phyloP scores from a whole-genome alignment of 768 basidiomycete species.

The Cubamyces sp. region DNA sequence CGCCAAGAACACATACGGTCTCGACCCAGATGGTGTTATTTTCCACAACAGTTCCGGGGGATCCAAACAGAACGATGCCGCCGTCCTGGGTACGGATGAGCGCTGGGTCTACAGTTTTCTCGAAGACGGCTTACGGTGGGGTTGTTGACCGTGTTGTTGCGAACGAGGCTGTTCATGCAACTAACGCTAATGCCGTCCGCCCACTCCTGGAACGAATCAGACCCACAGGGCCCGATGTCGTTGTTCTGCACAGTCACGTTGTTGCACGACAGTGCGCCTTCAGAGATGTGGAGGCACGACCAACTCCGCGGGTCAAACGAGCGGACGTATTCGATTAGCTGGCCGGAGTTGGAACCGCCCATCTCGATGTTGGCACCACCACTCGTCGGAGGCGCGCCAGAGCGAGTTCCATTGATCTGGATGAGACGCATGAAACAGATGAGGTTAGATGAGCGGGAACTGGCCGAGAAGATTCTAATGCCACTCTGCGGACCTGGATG shows the following conservation, averaged over 20 bases:
- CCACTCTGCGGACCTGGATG: conserved; percentile 56
- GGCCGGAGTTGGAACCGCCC: conserved; percentile 73
- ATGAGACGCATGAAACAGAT: not conserved
- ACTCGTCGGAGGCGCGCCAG: conserved; percentile 49
- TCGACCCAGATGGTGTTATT: conserved; percentile 79
- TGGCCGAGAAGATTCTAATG: not conserved
- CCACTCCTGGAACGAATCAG: conserved; percentile 70
- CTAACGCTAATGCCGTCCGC: conserved; percentile 82
- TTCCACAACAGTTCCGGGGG: conserved; percentile 71
- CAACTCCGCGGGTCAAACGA: conserved; percentile 80
- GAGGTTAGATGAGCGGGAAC: not conserved
- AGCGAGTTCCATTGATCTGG: conserved; percentile 76
- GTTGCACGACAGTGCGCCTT: conserved; percentile 69
- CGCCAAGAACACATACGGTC: conserved; percentile 48
- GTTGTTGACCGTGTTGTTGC: conserved; percentile 70
- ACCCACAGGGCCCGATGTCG: conserved; percentile 80
- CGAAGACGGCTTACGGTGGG: conserved; percentile 47
- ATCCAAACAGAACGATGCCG: conserved; percentile 77
- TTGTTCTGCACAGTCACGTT: conserved; percentile 76
- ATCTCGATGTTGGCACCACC: conserved; percentile 87
- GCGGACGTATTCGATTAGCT: conserved; percentile 77
- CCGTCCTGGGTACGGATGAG: conserved; percentile 52
- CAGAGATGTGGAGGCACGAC: conserved; percentile 79
- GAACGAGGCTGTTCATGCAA: conserved; percentile 63
- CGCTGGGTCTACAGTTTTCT: not conserved